phyloP scores from a whole-genome alignment of 768 basidiomycete species.

The Baorangia bicolor region DNA sequence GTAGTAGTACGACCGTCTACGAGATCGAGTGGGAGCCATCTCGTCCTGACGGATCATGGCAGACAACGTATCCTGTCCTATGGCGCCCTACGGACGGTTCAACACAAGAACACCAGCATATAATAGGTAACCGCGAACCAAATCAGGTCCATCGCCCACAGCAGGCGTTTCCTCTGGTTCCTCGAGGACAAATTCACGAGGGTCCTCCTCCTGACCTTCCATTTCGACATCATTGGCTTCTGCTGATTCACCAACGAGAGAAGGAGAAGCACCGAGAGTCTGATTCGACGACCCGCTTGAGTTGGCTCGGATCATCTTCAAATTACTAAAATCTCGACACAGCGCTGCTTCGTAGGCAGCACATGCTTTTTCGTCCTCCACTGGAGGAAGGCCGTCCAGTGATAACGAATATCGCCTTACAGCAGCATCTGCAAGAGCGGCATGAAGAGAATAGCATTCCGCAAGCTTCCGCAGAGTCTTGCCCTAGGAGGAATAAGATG shows the following conservation, averaged over 20 bases:
- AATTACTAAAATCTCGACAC: constrained; percentile 50
- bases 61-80: constrained; percentile 70
- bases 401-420: constrained; percentile 50
- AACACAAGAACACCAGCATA: neutral
- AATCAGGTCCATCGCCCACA: constrained; percentile 20
- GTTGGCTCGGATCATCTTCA: constrained; percentile 29
- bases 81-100: constrained; percentile 49
- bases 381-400: constrained; percentile 55
- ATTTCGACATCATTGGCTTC: constrained; percentile 10
- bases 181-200: constrained; percentile 17
- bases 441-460: constrained; percentile 47
- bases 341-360: constrained; percentile 47
- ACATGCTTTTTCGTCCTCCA: constrained; percentile 49
- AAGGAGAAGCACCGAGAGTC: neutral
- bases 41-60: constrained; percentile 77
- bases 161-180: constrained; percentile 16
- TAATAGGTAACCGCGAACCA: constrained; percentile 18
- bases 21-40: constrained; percentile 52
- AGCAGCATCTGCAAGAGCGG: constrained; percentile 44
- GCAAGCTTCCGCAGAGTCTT: constrained; percentile 61
- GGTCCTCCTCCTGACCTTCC: constrained; percentile 15
- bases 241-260: constrained; percentile 10
- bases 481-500: constrained; percentile 43
- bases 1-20: constrained; percentile 56
- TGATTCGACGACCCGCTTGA: constrained; percentile 14